A percentile compares a stretch with the other conserved stretches of the same genome.
phyloP scores from a whole-genome alignment of 768 basidiomycete genomes.

The Boletus rubroflammeus region DNA sequence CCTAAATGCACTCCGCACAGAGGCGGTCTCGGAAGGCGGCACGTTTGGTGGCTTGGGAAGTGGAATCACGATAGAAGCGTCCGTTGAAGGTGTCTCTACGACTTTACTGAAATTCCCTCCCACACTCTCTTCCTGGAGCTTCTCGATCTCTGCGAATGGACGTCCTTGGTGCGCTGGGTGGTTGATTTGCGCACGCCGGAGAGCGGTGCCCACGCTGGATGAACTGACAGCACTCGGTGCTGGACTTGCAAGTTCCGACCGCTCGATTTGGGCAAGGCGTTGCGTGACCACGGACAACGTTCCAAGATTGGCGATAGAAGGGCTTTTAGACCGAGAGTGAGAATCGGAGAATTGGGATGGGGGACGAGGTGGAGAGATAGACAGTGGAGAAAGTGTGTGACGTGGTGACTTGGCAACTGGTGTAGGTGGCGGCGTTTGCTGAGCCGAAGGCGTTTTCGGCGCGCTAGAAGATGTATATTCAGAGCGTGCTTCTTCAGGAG shows the following conservation, averaged over 20 bases:
- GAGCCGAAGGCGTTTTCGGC: conserved; percentile 7
- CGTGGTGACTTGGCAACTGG: conserved; percentile 28
- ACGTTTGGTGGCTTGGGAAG: conserved; percentile 17
- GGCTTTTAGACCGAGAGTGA: conserved; percentile 39
- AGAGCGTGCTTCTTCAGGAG: conserved; percentile 19
- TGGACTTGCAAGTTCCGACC: conserved; percentile 19
- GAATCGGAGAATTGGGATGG: conserved; percentile 27
- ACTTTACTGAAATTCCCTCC: background rate
- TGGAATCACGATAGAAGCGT: conserved; percentile 23
- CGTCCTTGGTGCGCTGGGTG: conserved; percentile 7
- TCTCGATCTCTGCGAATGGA: conserved; percentile 26
- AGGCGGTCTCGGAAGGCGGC: conserved; percentile 6
- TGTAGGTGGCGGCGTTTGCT: conserved; percentile 18
- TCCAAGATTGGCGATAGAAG: conserved; percentile 60
- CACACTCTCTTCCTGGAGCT: conserved; percentile 12
- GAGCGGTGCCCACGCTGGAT: conserved; percentile 22
- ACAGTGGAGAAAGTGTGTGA: conserved; percentile 15
- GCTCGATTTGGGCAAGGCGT: conserved; percentile 59
- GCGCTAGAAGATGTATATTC: conserved; percentile 29
- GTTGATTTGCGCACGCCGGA: conserved; percentile 23
- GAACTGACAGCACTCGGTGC: conserved; percentile 18
- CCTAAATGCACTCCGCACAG: conserved; percentile 25
- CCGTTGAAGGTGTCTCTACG: conserved; percentile 19
- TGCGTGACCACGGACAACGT: conserved; percentile 63
- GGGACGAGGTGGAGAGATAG: conserved; percentile 21